Conservation (phyloP, 192 early-diverging fungal genomes). For the Spinellus fusiger region DNA sequence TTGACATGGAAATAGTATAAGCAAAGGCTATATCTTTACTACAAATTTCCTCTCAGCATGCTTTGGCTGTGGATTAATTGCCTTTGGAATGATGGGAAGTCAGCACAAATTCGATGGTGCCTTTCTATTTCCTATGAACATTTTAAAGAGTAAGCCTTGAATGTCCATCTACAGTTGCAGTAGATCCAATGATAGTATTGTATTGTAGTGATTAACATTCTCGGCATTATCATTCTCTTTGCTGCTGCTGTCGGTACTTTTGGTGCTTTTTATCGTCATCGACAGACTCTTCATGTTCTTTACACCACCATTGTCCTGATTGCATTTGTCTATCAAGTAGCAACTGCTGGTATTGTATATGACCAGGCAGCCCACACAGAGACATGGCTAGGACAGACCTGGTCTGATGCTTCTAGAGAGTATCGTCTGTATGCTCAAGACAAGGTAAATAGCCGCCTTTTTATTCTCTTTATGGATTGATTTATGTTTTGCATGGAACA, state of each 20-base stretch:
- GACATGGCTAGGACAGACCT: constrained; percentile 5
- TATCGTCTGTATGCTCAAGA: constrained; percentile 11
- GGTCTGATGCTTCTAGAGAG: constrained; percentile 2
- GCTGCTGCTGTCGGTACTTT: constrained; percentile 11
- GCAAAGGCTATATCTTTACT: constrained; percentile 5
- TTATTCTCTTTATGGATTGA: not conserved
- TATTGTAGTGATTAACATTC: constrained; percentile 11
- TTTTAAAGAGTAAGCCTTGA: constrained; percentile 3
- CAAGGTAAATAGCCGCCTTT: constrained; percentile 7
- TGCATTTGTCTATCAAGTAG: constrained; percentile 14
- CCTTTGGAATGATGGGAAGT: constrained; percentile 18
- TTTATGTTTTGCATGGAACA: not conserved
- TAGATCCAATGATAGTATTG: no score
- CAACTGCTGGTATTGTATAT: constrained; percentile 16
- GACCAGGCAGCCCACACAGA: constrained; percentile 9
- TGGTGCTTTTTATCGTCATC: constrained; percentile 8
- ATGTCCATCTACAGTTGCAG: not conserved
- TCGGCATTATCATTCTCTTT: constrained; percentile 13
- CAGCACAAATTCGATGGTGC: constrained; percentile 11
- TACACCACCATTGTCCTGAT: constrained; percentile 13
- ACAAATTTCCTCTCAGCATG: constrained; percentile 6
- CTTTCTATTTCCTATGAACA: constrained; percentile 11
- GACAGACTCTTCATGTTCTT: constrained; percentile 9
- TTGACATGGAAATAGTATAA: constrained; percentile 3
- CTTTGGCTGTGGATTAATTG: constrained; percentile 10